phyloP scores from a whole-genome alignment of 2,329 filamentous ascomycete species.

The Alternaria rosae region DNA sequence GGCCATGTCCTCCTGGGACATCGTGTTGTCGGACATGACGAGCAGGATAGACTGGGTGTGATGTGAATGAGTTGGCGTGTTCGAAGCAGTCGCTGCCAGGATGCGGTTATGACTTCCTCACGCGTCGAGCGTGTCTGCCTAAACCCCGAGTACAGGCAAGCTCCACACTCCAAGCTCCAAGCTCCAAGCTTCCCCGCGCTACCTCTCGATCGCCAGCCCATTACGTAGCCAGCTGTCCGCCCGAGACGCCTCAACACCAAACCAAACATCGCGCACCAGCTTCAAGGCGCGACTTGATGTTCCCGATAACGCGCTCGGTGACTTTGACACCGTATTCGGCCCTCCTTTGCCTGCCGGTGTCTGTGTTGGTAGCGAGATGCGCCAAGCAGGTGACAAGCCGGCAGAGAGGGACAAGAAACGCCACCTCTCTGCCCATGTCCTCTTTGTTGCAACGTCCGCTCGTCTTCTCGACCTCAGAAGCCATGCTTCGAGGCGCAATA shows the following conservation, averaged over 20 bases:
- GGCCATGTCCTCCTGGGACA: conserved; percentile 45
- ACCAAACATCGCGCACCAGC: background rate
- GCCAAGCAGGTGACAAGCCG: conserved; percentile 36
- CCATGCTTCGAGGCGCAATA: background rate
- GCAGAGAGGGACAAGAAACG: conserved; percentile 26
- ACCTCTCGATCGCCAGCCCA: background rate
- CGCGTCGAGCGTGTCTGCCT: conserved; percentile 5
- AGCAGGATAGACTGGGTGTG: conserved; percentile 33
- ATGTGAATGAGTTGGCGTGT: background rate
- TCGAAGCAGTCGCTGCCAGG: no score
- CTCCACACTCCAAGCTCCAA: background rate
- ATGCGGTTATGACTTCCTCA: background rate
- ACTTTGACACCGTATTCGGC: background rate
- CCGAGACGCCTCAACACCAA: conserved; percentile 11
- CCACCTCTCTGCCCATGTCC: conserved; percentile 21
- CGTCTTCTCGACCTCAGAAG: background rate
- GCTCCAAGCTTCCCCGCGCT: conserved; percentile 5
- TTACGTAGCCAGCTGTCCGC: conserved; percentile 7
- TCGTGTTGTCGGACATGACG: conserved; percentile 14
- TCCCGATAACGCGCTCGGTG: background rate
- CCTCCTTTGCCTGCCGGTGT: background rate
- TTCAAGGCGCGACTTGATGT: background rate
- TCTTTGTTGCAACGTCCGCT: conserved; percentile 22
- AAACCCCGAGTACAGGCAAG: conserved; percentile 8
- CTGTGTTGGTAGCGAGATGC: conserved; percentile 9